Percentiles rank a stretch among this genome's conserved stretches.
Evolutionary conservation across 2,329 filamentous ascomycete species (phyloP).

Genomic region (Didymella pomorum): DNA sequence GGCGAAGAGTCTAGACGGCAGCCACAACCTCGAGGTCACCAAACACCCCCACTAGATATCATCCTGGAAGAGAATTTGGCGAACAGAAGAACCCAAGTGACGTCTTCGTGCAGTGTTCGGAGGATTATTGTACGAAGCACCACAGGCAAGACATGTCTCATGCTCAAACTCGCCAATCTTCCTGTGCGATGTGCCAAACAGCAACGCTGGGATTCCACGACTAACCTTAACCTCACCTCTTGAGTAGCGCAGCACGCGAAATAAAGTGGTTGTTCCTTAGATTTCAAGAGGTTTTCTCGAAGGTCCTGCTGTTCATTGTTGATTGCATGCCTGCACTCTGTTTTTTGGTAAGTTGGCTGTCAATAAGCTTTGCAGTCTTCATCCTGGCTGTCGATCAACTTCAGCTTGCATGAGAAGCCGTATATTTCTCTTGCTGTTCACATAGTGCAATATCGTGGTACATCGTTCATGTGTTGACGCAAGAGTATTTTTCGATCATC

Average conservation of each 20-base stretch:
- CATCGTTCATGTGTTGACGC: too few species aligned
- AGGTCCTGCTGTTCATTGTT: neutral
- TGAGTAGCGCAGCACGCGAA: neutral
- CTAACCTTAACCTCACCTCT: slow-evolving; percentile 33
- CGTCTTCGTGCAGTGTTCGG: neutral
- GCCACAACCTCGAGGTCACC: neutral
- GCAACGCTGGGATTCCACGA: slow-evolving; percentile 19
- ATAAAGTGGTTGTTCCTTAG: neutral
- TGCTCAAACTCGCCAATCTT: neutral
- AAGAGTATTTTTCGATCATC: too few species aligned
- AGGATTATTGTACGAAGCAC: neutral
- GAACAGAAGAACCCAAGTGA: neutral
- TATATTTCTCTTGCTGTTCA: too few species aligned
- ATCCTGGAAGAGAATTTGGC: neutral
- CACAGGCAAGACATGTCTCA: slow-evolving; percentile 13
- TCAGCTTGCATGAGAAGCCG: neutral
- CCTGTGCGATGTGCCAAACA: slow-evolving; percentile 11
- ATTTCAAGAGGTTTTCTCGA: neutral
- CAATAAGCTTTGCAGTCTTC: neutral
- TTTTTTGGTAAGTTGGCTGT: neutral
- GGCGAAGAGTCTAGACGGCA: slow-evolving; percentile 5
- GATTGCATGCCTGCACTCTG: too few species aligned
- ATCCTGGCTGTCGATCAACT: neutral
- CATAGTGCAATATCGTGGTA: too few species aligned
- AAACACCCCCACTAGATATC: neutral